These are phyloP conservation scores for Auricularia auricula-judae DNA, from an alignment of 768 basidiomycete genomes.

Conservation along the genomic window DNA sequence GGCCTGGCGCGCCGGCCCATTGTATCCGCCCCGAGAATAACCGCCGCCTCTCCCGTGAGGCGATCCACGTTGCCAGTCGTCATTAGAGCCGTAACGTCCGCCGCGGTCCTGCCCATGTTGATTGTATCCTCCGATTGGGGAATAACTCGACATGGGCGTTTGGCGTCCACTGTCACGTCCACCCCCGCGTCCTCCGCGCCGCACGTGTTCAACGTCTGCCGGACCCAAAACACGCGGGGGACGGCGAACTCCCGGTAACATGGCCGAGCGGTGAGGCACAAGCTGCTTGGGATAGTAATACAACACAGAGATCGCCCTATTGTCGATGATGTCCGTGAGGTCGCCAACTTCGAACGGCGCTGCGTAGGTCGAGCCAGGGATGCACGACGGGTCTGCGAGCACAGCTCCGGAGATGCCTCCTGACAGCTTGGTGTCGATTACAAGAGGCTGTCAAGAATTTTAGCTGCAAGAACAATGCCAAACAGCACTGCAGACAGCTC, in stretches of 20 bases:
- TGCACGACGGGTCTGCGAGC: slow-evolving; percentile 73
- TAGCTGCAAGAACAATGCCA: background rate
- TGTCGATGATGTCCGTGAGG: slow-evolving; percentile 61
- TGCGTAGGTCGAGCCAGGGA: slow-evolving; percentile 87
- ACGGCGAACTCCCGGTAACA: slow-evolving; percentile 63
- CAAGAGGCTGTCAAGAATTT: background rate
- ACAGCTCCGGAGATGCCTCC: slow-evolving; percentile 73
- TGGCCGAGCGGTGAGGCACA: slow-evolving; percentile 71
- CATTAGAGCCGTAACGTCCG: slow-evolving; percentile 33
- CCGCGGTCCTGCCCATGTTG: background rate
- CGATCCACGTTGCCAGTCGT: slow-evolving; percentile 34
- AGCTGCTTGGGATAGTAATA: slow-evolving; percentile 87
- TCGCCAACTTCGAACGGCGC: slow-evolving; percentile 55
- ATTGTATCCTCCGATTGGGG: background rate
- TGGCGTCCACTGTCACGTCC: slow-evolving; percentile 11
- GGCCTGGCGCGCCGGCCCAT: slow-evolving; percentile 8
- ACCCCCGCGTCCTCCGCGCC: slow-evolving; percentile 24
- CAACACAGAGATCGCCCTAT: slow-evolving; percentile 74
- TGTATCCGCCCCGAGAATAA: slow-evolving; percentile 16
- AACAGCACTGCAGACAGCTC: slow-evolving; percentile 14
- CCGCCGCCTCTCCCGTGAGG: slow-evolving; percentile 20
- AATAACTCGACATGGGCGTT: background rate
- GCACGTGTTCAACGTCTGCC: slow-evolving; percentile 59
- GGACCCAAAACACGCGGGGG: slow-evolving; percentile 50
- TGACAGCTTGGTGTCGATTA: slow-evolving; percentile 56